A percentile compares a stretch with the other conserved stretches of the same genome.
These are phyloP conservation scores for Triticum dicoccoides DNA, from an alignment of 176 grass and related monocot genomes.

Conservation along the genomic window DNA sequence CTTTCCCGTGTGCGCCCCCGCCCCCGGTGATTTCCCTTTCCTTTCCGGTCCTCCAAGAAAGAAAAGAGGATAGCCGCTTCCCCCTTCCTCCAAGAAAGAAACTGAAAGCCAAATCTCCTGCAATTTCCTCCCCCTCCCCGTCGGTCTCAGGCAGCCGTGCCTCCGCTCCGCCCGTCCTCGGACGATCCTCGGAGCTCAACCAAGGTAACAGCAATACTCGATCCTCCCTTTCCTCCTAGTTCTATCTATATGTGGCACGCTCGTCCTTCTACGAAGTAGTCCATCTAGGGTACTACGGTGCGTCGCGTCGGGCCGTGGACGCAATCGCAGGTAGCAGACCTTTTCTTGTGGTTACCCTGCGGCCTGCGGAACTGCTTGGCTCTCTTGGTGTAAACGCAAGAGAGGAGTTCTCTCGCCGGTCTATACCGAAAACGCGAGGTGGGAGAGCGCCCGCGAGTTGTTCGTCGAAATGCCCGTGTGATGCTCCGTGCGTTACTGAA, in stretches of 20 bases:
- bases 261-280: too few relatives aligned
- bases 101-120: background rate
- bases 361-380: background rate
- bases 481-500: background rate
- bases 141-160: background rate
- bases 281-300: background rate
- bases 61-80: too few relatives aligned
- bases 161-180: background rate
- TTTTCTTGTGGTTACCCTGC: background rate
- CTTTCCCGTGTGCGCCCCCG: background rate
- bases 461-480: slow-evolving; percentile 20
- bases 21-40: background rate
- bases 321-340: background rate
- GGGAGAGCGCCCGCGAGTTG: background rate
- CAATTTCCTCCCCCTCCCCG: background rate
- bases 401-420: background rate
- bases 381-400: background rate
- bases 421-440: too few relatives aligned
- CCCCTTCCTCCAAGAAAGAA: background rate
- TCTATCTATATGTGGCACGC: too few relatives aligned
- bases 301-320: too few relatives aligned
- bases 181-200: background rate
- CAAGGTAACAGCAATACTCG: background rate
- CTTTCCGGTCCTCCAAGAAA: too few relatives aligned
- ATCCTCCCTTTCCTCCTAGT: too few relatives aligned